A percentile compares a stretch with the other conserved stretches of the same genome.
These are phyloP conservation scores for Danielia reshetovae DNA, from an alignment of 805 yeast species.

Conservation along the genomic window DNA sequence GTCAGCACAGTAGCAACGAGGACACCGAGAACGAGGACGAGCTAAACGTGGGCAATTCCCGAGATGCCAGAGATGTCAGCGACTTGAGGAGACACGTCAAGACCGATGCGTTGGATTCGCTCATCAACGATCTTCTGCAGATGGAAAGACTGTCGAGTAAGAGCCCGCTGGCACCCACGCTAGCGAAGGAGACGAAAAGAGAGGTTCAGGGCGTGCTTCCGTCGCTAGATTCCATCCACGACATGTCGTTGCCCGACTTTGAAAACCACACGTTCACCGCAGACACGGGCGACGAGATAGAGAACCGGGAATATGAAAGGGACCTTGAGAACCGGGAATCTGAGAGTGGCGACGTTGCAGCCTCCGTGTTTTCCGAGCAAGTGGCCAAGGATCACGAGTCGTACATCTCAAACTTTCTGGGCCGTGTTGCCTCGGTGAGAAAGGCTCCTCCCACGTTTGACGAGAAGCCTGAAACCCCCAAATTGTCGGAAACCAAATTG, in stretches of 20 bases:
- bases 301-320: too few species aligned
- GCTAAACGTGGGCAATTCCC: not conserved
- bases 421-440: constrained; percentile 24
- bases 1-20: constrained; percentile 17
- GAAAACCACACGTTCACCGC: constrained; percentile 17
- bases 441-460: constrained; percentile 29
- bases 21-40: not conserved
- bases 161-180: too few species aligned
- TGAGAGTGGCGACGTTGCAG: not conserved
- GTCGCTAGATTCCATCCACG: constrained; percentile 19
- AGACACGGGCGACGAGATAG: constrained; percentile 8
- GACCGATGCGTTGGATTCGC: constrained; percentile 32
- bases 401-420: constrained; percentile 7
- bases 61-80: not conserved
- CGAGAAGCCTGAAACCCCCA: not conserved
- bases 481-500: not conserved
- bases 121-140: constrained; percentile 33
- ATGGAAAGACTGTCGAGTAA: constrained; percentile 11
- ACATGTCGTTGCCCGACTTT: constrained; percentile 27
- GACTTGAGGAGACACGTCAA: constrained; percentile 10
- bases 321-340: too few species aligned
- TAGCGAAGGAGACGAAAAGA: not conserved
- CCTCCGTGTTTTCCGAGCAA: constrained; percentile 3
- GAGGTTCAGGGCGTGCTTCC: constrained; percentile 16
- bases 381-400: constrained; percentile 4